phyloP scores from a whole-genome alignment of 2,329 filamentous ascomycete species.

The Zymoseptoria ardabiliae region DNA sequence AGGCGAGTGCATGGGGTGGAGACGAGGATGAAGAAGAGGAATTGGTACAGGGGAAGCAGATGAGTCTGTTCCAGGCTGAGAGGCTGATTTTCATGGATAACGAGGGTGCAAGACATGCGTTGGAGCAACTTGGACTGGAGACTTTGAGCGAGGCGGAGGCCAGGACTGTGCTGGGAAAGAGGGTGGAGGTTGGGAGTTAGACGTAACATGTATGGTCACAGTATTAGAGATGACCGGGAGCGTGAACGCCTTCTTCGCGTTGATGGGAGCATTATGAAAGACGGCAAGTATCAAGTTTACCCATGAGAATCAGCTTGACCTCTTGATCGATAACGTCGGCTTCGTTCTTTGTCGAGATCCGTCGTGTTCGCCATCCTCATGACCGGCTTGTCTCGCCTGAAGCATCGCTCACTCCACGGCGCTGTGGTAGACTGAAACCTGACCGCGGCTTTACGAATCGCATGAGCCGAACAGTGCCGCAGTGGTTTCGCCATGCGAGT shows the following conservation, averaged over 20 bases:
- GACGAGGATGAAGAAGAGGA: slow-evolving; percentile 14
- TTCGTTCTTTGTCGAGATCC: too few species aligned
- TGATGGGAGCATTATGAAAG: background rate
- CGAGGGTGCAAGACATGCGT: slow-evolving; percentile 41
- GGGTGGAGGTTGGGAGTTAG: slow-evolving; percentile 50
- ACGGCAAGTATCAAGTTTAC: too few species aligned
- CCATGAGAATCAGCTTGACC: too few species aligned
- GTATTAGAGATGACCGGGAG: too few species aligned
- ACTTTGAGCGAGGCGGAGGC: slow-evolving; percentile 58
- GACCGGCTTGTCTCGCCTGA: too few species aligned
- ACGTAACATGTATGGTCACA: background rate
- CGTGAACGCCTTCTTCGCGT: background rate
- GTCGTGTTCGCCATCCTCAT: too few species aligned
- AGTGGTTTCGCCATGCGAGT: too few species aligned
- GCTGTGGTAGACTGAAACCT: too few species aligned
- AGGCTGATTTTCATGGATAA: slow-evolving; percentile 41
- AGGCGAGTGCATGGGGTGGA: slow-evolving; percentile 26
- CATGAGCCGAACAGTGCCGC: too few species aligned
- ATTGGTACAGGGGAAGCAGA: slow-evolving; percentile 13
- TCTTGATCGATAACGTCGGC: too few species aligned
- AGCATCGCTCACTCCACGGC: too few species aligned
- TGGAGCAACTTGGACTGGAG: slow-evolving; percentile 56
- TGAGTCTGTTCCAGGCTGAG: slow-evolving; percentile 41
- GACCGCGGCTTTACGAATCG: too few species aligned
- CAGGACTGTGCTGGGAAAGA: slow-evolving; percentile 56